Conservation (phyloP, 331 rosid species). For the Malus hybrid region DNA sequence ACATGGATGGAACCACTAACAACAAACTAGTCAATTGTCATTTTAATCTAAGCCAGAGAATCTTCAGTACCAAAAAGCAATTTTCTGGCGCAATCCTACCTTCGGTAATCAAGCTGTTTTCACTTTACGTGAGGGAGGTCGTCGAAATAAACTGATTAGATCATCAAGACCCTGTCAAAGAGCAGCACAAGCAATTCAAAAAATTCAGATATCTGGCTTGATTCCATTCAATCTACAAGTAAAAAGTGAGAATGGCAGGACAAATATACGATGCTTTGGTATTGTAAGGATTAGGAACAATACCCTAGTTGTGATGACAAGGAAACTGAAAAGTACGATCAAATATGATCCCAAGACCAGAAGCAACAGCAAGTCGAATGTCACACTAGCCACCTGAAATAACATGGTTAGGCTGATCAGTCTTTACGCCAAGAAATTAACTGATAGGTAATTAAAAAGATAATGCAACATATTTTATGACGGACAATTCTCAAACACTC, state of each 20-base stretch:
- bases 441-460: not conserved
- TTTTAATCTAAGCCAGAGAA: constrained; percentile 15
- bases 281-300: not conserved
- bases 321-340: constrained; percentile 88
- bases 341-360: constrained; percentile 89
- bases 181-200: constrained; percentile 12
- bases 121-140: constrained; percentile 90
- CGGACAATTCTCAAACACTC: no score
- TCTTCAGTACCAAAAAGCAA: not conserved
- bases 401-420: not conserved
- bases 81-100: constrained; percentile 13
- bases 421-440: not conserved
- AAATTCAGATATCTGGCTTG: not conserved
- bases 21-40: not conserved
- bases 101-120: constrained; percentile 56
- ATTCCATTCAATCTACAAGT: not conserved
- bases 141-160: constrained; percentile 83
- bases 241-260: not conserved
- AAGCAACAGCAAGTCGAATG: constrained; percentile 94
- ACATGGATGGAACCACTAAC: constrained; percentile 8
- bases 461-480: not conserved
- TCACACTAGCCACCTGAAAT: constrained; percentile 90
- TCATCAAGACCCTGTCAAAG: constrained; percentile 88
- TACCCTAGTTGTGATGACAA: constrained; percentile 98
- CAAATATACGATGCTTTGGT: not conserved